phyloP scores from a whole-genome alignment of 495 filamentous ascomycete species.

The Penicillium antarcticum region DNA sequence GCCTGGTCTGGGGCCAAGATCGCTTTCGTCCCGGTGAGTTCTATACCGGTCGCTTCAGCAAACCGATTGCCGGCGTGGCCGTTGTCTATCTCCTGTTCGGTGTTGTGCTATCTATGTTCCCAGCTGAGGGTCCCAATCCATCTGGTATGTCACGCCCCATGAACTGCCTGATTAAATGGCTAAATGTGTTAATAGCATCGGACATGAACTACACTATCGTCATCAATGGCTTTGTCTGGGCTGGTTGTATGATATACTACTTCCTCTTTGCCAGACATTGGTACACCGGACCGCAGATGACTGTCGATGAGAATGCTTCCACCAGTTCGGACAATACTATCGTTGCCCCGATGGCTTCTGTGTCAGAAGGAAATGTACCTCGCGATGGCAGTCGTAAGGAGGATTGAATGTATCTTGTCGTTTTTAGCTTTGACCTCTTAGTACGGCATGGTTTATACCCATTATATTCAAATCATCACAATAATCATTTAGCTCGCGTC shows the following conservation, averaged over 20 bases:
- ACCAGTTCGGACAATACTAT: not conserved
- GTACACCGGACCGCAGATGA: slow-evolving; percentile 73
- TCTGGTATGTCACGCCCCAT: slow-evolving; percentile 29
- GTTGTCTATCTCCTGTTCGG: slow-evolving; percentile 56
- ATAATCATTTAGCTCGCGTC: too few relatives aligned
- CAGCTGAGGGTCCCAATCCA: slow-evolving; percentile 54
- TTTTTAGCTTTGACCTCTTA: not conserved
- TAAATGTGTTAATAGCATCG: slow-evolving; percentile 28
- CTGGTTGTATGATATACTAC: slow-evolving; percentile 59
- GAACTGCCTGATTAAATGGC: not conserved
- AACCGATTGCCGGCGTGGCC: slow-evolving; percentile 51
- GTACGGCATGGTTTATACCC: too few relatives aligned
- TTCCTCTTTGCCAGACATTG: slow-evolving; percentile 63
- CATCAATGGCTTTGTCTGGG: slow-evolving; percentile 62
- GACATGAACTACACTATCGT: slow-evolving; percentile 68
- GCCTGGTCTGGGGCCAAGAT: slow-evolving; percentile 57
- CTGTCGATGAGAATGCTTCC: slow-evolving; percentile 42
- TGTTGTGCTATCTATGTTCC: slow-evolving; percentile 57
- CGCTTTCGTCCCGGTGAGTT: slow-evolving; percentile 58
- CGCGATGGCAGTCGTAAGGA: not conserved
- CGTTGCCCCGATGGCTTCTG: not conserved
- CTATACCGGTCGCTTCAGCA: slow-evolving; percentile 35
- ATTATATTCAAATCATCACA: too few relatives aligned
- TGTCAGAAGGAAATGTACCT: not conserved
- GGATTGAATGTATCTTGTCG: not conserved